Base-by-base conservation (phyloP, 371 early-diverging fungal species). In the Mortierella sp. region DNA sequence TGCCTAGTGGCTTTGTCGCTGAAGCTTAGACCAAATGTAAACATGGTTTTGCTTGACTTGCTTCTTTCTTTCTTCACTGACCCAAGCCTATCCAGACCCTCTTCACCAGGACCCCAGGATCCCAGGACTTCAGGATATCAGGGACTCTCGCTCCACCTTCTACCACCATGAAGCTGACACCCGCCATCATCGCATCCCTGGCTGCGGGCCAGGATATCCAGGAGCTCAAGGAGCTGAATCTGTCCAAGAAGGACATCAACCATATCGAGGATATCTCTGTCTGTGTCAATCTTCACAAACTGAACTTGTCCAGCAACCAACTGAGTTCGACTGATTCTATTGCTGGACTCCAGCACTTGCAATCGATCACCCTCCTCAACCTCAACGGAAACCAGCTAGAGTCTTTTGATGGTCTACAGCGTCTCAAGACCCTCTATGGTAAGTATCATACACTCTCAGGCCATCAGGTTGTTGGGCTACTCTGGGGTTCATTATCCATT, bases 211-310 rank as follows among this genome's bases (percentile, higher is more conserved):
- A 28, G 2, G 71, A 78, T 25, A 57, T 83, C 46, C 71, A 80
- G 14, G 79, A 82, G 40, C 60, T 88, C 54, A 84, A 80, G 53
- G 83, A 84, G 17, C 61, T 89, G 46, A 81, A 85, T 49, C 67
- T 83, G 24, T 68, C 82, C 21, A 81, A 82, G 59, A 88, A 85
- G 71, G 88, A 80, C 10, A 85, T 95, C 34, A 80, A 81, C 46
- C 80, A 79, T 41, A 76, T 93, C 39, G 91, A 88, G 16, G 91
- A 92, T 71, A 82, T 95, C 34, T 90, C 92, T 17, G 67, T 65
- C 22, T 90, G 90, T 56, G 72, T 82, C 49, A 80, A 83, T 54
- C 79, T 94, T 25, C 88, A 89, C 55, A 92, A 90, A 67, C 78
- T 95, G 34, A 85, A 86, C 63, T 80, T 95, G 3, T 78, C 88